Conservation (phyloP, 345 rosid species). For the Geranium brycei region DNA sequence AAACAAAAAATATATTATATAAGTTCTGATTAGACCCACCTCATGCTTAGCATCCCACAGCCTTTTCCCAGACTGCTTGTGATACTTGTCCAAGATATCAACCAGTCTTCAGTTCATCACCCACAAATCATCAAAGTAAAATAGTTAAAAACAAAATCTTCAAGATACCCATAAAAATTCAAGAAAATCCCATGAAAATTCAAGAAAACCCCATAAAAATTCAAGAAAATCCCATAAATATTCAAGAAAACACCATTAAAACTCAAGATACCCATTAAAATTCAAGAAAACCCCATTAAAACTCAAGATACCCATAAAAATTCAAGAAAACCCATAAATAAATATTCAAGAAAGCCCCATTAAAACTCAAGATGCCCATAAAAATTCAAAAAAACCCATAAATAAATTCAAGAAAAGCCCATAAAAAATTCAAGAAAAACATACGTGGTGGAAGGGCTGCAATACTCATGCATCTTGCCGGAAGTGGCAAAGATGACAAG, state of each 20-base stretch:
- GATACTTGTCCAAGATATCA: conserved; percentile 68
- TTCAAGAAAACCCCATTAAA: neutral
- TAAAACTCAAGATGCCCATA: too few species aligned
- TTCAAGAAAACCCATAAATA: too few species aligned
- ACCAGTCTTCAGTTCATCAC: conserved; percentile 33
- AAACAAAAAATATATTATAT: neutral
- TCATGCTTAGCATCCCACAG: conserved; percentile 96
- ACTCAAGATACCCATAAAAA: too few species aligned
- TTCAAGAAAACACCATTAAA: neutral
- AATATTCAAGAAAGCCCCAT: too few species aligned
- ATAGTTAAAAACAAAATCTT: too few species aligned
- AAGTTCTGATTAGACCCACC: conserved; percentile 26
- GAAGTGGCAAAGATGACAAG: conserved; percentile 28
- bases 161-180: too few species aligned
- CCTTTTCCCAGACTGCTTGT: conserved; percentile 60
- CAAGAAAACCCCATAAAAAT: neutral
- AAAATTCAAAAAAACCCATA: too few species aligned
- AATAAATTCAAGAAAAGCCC: neutral
- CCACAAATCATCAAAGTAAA: neutral
- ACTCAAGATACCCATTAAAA: neutral
- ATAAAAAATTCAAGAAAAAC: neutral
- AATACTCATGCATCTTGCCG: conserved; percentile 34
- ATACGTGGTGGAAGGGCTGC: conserved; percentile 28
- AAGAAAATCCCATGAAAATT: neutral
- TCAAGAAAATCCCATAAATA: neutral